These are phyloP conservation scores for Bryoerythrophyllum caledonicum DNA, from an alignment of 225 moss, liverwort and hornwort genomes.

Conservation along the genomic window DNA sequence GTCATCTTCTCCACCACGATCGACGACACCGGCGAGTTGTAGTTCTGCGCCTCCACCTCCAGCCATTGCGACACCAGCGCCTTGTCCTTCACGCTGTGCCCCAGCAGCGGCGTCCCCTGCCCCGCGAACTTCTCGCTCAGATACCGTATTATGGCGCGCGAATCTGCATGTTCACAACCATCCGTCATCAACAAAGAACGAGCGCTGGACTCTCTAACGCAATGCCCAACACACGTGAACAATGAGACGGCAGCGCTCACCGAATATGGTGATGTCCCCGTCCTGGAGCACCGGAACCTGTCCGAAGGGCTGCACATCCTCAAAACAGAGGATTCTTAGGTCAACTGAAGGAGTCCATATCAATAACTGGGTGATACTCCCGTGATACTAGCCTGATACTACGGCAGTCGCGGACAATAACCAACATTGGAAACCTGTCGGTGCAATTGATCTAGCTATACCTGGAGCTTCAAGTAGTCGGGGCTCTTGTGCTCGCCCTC, in stretches of 20 bases:
- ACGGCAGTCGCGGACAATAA: too few relatives aligned
- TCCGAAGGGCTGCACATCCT: conserved; percentile 27
- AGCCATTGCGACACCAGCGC: conserved; percentile 60
- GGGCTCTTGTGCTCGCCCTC: conserved; percentile 23
- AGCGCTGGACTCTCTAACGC: background rate
- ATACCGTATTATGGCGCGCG: conserved; percentile 54
- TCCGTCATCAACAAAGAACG: background rate
- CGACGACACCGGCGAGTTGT: conserved; percentile 11
- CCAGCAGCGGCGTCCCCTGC: conserved; percentile 48
- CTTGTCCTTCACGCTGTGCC: conserved; percentile 41
- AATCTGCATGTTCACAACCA: conserved; percentile 35
- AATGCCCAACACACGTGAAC: background rate
- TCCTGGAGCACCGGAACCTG: conserved; percentile 22
- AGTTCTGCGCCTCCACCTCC: conserved; percentile 61
- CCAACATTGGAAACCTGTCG: too few relatives aligned
- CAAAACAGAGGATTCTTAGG: background rate
- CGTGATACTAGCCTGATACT: too few relatives aligned
- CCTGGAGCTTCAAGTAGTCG: conserved; percentile 19
- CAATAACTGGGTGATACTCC: too few relatives aligned
- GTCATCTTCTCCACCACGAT: conserved; percentile 33
- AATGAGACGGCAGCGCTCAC: background rate
- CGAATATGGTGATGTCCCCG: conserved; percentile 18
- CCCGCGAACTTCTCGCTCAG: conserved; percentile 46
- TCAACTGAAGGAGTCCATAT: background rate
- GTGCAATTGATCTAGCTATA: background rate